A percentile compares a stretch with the other conserved stretches of the same genome.
Evolutionary conservation across 352 stramenopile genomes (phyloP).

Genomic region (Phytophthora podocarpi): DNA sequence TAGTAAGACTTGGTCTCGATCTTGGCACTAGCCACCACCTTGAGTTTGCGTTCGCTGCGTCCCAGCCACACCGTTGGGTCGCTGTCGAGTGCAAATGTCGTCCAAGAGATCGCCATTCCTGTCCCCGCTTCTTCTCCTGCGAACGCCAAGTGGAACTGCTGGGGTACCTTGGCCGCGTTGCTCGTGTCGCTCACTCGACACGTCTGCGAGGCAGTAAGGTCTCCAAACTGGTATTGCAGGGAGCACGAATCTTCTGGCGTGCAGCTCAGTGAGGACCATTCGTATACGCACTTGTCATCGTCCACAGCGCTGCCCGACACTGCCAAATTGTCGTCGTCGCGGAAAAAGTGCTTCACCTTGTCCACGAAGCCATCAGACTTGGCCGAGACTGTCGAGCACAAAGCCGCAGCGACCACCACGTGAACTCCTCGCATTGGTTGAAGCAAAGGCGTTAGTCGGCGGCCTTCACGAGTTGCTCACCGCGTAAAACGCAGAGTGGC

Average conservation of each 20-base stretch:
- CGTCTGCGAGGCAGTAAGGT: constrained; percentile 49
- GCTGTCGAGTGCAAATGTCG: constrained; percentile 34
- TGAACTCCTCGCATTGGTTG: no score
- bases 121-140: constrained; percentile 36
- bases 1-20: constrained; percentile 43
- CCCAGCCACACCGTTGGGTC: constrained; percentile 56
- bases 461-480: no score
- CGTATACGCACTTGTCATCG: constrained; percentile 45
- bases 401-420: constrained; percentile 14
- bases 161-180: constrained; percentile 34
- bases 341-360: constrained; percentile 31
- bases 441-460: no score
- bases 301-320: no score
- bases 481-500: no score
- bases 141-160: constrained; percentile 61
- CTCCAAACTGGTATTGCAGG: constrained; percentile 51
- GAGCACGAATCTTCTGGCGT: constrained; percentile 34
- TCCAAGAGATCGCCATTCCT: constrained; percentile 46
- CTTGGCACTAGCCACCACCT: constrained; percentile 22
- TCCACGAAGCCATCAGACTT: constrained; percentile 1
- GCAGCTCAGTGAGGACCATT: constrained; percentile 36
- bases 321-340: constrained; percentile 25
- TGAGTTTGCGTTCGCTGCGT: neutral
- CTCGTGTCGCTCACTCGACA: constrained; percentile 41
- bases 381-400: constrained; percentile 19